phyloP scores from a whole-genome alignment of 495 filamentous ascomycete genomes.

The Elaphomyces granulatus region DNA sequence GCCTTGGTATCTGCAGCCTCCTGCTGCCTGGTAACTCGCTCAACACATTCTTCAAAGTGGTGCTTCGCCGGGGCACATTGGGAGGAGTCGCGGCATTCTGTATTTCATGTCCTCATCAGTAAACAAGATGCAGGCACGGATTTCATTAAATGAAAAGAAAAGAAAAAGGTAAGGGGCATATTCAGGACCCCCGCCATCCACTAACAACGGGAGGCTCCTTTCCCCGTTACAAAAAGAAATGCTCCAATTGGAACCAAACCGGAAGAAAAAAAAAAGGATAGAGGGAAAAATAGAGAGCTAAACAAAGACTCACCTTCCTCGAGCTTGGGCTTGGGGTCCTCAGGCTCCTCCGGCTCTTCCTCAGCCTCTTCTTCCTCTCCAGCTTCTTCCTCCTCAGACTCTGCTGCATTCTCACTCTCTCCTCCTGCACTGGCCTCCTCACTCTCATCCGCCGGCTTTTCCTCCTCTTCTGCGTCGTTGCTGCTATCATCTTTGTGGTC shows the following conservation, averaged over 20 bases:
- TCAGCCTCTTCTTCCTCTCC: constrained; percentile 62
- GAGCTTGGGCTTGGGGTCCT: constrained; percentile 75
- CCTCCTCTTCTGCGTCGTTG: constrained; percentile 35
- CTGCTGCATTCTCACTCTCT: no score
- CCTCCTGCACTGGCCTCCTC: constrained; percentile 25
- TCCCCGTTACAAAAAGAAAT: no score
- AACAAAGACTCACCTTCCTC: constrained; percentile 63
- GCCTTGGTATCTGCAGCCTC: constrained; percentile 48
- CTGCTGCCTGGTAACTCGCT: constrained; percentile 68
- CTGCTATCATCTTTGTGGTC: constrained; percentile 34
- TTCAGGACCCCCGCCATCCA: no score
- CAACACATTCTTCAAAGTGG: constrained; percentile 94
- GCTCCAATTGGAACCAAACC: background rate
- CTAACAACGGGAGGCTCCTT: no score
- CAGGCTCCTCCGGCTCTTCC: constrained; percentile 80
- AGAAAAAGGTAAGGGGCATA: no score
- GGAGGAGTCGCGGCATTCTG: constrained; percentile 79
- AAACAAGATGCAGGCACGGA: no score
- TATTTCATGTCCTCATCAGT: constrained; percentile 3
- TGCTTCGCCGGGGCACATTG: constrained; percentile 81
- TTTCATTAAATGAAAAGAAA: no score
- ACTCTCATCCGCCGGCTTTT: constrained; percentile 27
- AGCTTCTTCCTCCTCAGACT: constrained; percentile 31
- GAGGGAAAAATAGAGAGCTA: constrained; percentile 4
- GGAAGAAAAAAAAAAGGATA: background rate